Evolutionary conservation across 257 asterid genomes (phyloP).

Genomic region (Nicotiana noctiflora): DNA sequence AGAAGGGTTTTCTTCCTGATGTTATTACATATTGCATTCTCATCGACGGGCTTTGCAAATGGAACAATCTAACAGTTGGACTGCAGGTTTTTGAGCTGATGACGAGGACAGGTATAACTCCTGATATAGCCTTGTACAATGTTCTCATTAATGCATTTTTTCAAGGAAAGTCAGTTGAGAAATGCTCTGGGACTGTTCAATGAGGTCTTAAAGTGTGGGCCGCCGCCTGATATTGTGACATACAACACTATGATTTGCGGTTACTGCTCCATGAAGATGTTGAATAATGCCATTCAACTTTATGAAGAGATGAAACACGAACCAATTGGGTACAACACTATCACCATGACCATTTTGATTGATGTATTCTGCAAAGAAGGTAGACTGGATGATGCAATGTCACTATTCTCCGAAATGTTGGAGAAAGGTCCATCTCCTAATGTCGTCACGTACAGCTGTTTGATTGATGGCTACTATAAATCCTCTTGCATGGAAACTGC

Average conservation of each 20-base stretch:
- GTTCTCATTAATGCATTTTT: slow-evolving; percentile 29
- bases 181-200: slow-evolving; percentile 33
- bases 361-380: slow-evolving; percentile 37
- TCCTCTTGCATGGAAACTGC: slow-evolving; percentile 16
- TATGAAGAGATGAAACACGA: slow-evolving; percentile 23
- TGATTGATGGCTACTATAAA: slow-evolving; percentile 33
- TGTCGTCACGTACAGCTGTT: slow-evolving; percentile 35
- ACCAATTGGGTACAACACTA: slow-evolving; percentile 10
- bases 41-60: slow-evolving; percentile 35
- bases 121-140: slow-evolving; percentile 30
- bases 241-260: slow-evolving; percentile 30
- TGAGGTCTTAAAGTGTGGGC: slow-evolving; percentile 22
- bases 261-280: slow-evolving; percentile 29
- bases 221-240: slow-evolving; percentile 34
- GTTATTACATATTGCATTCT: slow-evolving; percentile 29
- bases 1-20: slow-evolving; percentile 31
- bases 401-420: slow-evolving; percentile 23
- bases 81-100: slow-evolving; percentile 24
- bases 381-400: slow-evolving; percentile 27
- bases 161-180: slow-evolving; percentile 15
- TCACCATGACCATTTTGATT: slow-evolving; percentile 27
- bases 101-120: slow-evolving; percentile 23
- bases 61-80: slow-evolving; percentile 23
- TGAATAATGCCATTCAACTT: slow-evolving; percentile 24
- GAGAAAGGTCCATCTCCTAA: slow-evolving; percentile 26